Percentiles rank a stretch among this genome's conserved stretches.
Evolutionary conservation across 148 eudicot species (phyloP).

Genomic region (Nepenthes gracilis): DNA sequence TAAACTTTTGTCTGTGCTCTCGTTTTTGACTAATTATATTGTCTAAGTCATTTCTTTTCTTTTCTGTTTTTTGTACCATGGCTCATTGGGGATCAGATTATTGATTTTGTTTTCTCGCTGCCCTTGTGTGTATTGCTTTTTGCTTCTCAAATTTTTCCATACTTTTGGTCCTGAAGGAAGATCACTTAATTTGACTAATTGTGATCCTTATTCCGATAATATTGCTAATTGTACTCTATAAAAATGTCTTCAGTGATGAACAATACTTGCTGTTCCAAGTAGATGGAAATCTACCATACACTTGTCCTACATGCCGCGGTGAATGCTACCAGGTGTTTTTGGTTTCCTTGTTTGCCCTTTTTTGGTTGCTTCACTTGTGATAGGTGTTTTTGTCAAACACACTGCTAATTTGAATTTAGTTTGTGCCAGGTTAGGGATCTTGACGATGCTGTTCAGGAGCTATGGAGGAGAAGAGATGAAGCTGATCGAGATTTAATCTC

Average conservation of each 20-base stretch:
- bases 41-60: too few species aligned
- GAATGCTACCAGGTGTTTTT: constrained; percentile 74
- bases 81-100: too few species aligned
- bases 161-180: background rate
- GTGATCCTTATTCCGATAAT: background rate
- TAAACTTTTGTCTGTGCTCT: too few species aligned
- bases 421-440: constrained; percentile 54
- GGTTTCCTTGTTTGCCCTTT: background rate
- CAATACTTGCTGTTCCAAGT: constrained; percentile 83
- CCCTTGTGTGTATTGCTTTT: too few species aligned
- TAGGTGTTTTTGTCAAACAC: background rate
- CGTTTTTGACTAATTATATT: too few species aligned
- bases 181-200: background rate
- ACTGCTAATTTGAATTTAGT: background rate
- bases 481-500: constrained; percentile 71
- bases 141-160: too few species aligned
- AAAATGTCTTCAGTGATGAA: constrained; percentile 55
- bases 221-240: background rate
- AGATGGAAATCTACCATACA: constrained; percentile 82
- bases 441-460: constrained; percentile 96
- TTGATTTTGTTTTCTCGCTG: too few species aligned
- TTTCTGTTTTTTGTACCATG: too few species aligned
- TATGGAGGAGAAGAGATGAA: constrained; percentile 83
- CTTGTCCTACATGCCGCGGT: constrained; percentile 93
- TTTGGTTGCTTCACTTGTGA: background rate